Conservation (phyloP, 2,329 filamentous ascomycete genomes). For the Verticillium dahliae region DNA sequence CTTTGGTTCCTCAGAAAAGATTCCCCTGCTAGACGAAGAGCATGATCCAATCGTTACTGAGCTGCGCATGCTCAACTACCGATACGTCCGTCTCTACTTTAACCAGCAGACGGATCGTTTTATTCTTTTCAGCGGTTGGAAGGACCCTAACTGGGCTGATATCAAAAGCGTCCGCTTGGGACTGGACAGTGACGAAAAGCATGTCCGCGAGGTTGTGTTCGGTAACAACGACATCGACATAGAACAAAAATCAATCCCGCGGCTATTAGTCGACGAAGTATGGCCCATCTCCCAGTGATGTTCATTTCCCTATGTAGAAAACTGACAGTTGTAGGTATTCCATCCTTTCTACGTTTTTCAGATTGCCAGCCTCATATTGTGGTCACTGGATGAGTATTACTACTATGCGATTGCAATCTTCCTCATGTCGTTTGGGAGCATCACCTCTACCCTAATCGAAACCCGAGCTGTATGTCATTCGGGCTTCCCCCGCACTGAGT, state of each 20-base stretch:
- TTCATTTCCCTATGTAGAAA: neutral
- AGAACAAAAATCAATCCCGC: slow-evolving; percentile 75
- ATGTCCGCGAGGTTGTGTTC: slow-evolving; percentile 77
- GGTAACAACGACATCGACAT: slow-evolving; percentile 89
- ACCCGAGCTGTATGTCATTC: slow-evolving; percentile 62
- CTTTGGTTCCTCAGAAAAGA: slow-evolving; percentile 62
- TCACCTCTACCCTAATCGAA: slow-evolving; percentile 81
- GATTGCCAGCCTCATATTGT: slow-evolving; percentile 85
- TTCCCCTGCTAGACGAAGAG: slow-evolving; percentile 55
- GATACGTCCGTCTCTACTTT: slow-evolving; percentile 89
- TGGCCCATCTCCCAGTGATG: neutral
- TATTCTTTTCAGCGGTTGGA: slow-evolving; percentile 81
- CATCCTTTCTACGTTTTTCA: slow-evolving; percentile 99
- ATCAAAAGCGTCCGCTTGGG: slow-evolving; percentile 69
- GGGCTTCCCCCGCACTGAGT: neutral
- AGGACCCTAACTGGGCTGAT: slow-evolving; percentile 83
- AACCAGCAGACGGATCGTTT: slow-evolving; percentile 89
- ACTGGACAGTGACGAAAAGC: slow-evolving; percentile 83
- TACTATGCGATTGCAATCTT: slow-evolving; percentile 97
- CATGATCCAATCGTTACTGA: slow-evolving; percentile 71
- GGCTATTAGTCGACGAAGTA: slow-evolving; percentile 85
- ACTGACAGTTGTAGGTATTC: slow-evolving; percentile 55
- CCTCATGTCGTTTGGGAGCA: slow-evolving; percentile 87
- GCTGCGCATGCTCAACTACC: slow-evolving; percentile 78
- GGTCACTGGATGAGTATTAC: slow-evolving; percentile 95